phyloP scores from a whole-genome alignment of 1,284 basidiomycete genomes.

The Sporisorium graminicola region DNA sequence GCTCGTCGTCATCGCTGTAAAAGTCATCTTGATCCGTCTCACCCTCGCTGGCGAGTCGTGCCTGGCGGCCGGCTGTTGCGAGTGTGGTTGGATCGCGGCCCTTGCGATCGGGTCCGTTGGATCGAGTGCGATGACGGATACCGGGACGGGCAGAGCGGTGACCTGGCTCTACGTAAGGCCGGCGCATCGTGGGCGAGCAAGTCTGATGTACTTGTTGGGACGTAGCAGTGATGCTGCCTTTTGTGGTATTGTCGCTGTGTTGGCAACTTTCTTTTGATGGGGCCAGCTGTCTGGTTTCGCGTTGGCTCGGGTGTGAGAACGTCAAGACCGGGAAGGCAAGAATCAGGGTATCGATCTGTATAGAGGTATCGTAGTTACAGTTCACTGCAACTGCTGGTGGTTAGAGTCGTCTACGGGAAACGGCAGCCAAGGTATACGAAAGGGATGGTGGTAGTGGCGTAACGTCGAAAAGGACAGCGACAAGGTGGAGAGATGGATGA shows the following conservation, averaged over 20 bases:
- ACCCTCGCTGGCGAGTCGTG: slow-evolving; percentile 41
- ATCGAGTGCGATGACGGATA: slow-evolving; percentile 44
- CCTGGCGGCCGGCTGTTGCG: slow-evolving; percentile 7
- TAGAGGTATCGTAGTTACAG: background rate
- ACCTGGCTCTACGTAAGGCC: slow-evolving; percentile 48
- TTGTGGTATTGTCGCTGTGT: background rate
- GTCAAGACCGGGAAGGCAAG: background rate
- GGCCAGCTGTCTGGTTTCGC: background rate
- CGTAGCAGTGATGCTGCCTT: too few species aligned
- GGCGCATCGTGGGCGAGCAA: slow-evolving; percentile 23
- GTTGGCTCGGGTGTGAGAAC: background rate
- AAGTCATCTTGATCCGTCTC: slow-evolving; percentile 49
- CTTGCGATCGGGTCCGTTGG: slow-evolving; percentile 44
- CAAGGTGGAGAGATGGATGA: background rate
- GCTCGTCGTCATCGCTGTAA: slow-evolving; percentile 46
- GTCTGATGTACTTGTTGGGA: background rate
- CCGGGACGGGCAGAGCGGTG: slow-evolving; percentile 46
- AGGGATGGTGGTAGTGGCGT: background rate
- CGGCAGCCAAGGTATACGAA: background rate
- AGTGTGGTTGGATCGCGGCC: slow-evolving; percentile 42
- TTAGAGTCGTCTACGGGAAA: background rate
- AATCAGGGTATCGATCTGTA: background rate
- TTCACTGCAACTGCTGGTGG: background rate
- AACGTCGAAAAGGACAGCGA: background rate
- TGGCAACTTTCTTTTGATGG: background rate